These are phyloP conservation scores for Populus trichocarpa DNA, from an alignment of 441 rosid genomes.

Conservation along the genomic window DNA sequence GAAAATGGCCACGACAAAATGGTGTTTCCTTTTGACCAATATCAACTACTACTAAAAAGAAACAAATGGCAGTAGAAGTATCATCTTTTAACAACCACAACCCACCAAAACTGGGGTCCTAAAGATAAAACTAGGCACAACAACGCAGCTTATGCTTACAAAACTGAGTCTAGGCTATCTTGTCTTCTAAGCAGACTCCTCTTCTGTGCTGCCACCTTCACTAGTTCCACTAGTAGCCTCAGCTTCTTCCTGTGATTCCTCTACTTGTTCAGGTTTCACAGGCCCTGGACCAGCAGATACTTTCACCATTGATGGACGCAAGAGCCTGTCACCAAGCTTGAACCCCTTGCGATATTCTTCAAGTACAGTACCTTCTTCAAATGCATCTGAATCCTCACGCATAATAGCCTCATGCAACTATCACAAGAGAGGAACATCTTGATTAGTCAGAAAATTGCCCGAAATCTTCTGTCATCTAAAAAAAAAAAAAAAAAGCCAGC, in stretches of 20 bases:
- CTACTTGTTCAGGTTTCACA: conserved; percentile 39
- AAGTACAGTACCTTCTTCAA: conserved; percentile 73
- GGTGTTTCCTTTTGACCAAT: neutral
- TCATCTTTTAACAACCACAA: neutral
- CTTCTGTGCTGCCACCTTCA: conserved; percentile 25
- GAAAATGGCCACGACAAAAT: neutral
- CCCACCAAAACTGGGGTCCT: neutral
- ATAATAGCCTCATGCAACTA: conserved; percentile 95
- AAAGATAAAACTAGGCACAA: neutral
- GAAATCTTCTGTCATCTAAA: neutral
- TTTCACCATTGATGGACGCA: conserved; percentile 96
- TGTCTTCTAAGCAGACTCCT: conserved; percentile 33
- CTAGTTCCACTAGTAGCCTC: conserved; percentile 28
- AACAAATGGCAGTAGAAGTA: neutral
- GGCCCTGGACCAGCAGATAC: conserved; percentile 99
- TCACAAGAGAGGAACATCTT: conserved; percentile 3
- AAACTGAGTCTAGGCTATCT: conserved; percentile 27
- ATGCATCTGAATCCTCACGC: conserved; percentile 76
- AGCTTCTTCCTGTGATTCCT: conserved; percentile 31
- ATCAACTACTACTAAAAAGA: neutral
- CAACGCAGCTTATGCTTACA: conserved; percentile 20
- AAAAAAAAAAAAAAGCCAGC: neutral
- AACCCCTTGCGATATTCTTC: conserved; percentile 86
- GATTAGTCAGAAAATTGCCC: conserved; percentile 19
- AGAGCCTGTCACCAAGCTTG: conserved; percentile 75